Evolutionary conservation across 2,329 filamentous ascomycete genomes (phyloP), one percentile per base, ranked within the genome.

Genomic region (Ophiobolus disseminans): DNA sequence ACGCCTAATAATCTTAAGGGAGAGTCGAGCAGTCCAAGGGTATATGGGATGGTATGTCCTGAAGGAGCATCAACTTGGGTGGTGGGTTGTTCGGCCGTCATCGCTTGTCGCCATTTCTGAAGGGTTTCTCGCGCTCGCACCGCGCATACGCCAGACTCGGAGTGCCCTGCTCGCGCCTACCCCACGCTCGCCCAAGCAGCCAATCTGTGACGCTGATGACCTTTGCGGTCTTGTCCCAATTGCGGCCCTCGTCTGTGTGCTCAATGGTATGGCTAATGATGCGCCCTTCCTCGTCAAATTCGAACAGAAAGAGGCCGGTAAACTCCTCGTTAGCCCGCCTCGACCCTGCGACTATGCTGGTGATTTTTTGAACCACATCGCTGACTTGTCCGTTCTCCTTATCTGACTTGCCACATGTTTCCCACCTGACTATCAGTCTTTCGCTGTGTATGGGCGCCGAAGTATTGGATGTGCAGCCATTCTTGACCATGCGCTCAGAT

Each of bases 131-230:
- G 20, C 48, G 61, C 40, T 45, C 47, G 22, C 53, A 60, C 45
- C 50, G 58, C 5, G 45, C 66, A 55, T 74, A 74, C 3, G 78
- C 78, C 43, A 80, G 62, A 32, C 75, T 78, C 11, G 70, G 70
- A 7, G 73, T 73, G 34, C 71, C 69, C 36, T 75, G 74, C 38
- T 74, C 73, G 45, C 67, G 73, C 67, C 75, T 72, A 32, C 80
- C 82, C 68, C 81, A 82, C 58, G 92, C 87, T 40, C 88, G 88
- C 2, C 92, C 91, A 30, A 97, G 79, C 56, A 99, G 76, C 93
- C 94, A 97, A 70, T 99, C 94, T 13, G 94, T 97, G 58, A 97
- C 77, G 11, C 89, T 91, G 13, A 97, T 91, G 16, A 99, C 89
- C 66, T 87, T 90, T 17, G 90, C 87, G 20, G 89, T 91, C 55